Percentiles rank a stretch among this genome's conserved stretches.
Conservation (phyloP, 495 filamentous ascomycete genomes). For the Friedmanniomyces simplex region DNA sequence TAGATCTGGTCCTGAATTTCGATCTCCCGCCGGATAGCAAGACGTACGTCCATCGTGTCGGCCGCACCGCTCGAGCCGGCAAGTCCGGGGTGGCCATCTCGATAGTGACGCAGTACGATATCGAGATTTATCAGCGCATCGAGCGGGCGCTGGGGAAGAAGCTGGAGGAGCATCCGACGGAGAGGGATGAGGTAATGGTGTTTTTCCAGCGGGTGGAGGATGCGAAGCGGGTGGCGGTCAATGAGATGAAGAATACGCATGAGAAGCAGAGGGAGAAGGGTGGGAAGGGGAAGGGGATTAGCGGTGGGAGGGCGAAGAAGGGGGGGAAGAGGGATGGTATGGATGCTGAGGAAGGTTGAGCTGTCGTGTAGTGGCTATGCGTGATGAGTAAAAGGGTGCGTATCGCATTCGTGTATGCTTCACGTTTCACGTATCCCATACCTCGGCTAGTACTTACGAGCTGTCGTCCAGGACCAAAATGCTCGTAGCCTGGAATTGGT, state of each 20-base stretch:
- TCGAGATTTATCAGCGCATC: conserved; percentile 77
- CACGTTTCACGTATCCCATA: too few relatives aligned
- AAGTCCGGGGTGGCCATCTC: conserved; percentile 73
- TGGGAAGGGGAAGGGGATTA: conserved; percentile 31
- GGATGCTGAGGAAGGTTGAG: conserved; percentile 69
- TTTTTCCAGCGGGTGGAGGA: conserved; percentile 67
- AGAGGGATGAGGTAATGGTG: conserved; percentile 83
- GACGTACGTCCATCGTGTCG: conserved; percentile 92
- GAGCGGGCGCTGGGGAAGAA: conserved; percentile 72
- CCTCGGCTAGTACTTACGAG: too few relatives aligned
- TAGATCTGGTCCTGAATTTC: conserved; percentile 81
- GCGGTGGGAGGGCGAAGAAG: conserved; percentile 31
- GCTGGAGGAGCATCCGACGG: conserved; percentile 51
- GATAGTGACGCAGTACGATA: conserved; percentile 82
- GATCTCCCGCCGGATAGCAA: conserved; percentile 76
- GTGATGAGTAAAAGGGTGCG: too few relatives aligned
- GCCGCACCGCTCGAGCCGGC: conserved; percentile 84
- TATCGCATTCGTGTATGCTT: too few relatives aligned
- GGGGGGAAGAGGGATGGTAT: conserved; percentile 56
- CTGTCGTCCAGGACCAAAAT: too few relatives aligned
- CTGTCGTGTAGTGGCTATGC: too few relatives aligned
- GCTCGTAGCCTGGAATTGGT: too few relatives aligned
- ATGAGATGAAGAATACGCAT: conserved; percentile 71
- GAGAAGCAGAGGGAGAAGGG: conserved; percentile 57
- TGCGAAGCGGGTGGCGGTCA: conserved; percentile 71